phyloP scores from a whole-genome alignment of 208 protist species.

The Crithidia sp. region DNA sequence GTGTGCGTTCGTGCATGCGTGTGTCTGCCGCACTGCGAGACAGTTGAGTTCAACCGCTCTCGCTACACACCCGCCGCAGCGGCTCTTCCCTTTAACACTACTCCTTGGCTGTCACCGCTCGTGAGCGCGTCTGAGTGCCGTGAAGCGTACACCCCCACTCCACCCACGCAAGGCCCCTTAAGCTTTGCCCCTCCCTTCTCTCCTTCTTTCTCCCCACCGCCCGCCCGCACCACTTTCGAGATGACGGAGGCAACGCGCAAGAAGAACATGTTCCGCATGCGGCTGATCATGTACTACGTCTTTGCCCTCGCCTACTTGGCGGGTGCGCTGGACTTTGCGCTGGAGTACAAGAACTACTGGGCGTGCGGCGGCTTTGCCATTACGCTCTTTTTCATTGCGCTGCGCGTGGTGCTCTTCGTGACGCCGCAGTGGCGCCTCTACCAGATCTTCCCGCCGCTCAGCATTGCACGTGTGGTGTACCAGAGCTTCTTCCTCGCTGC shows the following conservation, averaged over 20 bases:
- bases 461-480: slow-evolving; percentile 39
- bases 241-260: slow-evolving; percentile 24
- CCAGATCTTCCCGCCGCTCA: slow-evolving; percentile 46
- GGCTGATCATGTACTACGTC: slow-evolving; percentile 45
- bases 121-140: too few relatives aligned
- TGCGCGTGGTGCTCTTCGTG: slow-evolving; percentile 40
- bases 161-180: too few relatives aligned
- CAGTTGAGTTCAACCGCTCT: too few relatives aligned
- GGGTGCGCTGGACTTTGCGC: slow-evolving; percentile 47
- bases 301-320: slow-evolving; percentile 55
- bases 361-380: slow-evolving; percentile 64
- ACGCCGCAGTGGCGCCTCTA: slow-evolving; percentile 47
- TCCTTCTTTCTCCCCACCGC: not conserved
- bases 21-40: too few relatives aligned
- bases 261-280: slow-evolving; percentile 11
- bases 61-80: too few relatives aligned
- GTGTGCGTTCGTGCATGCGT: too few relatives aligned
- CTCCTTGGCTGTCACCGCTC: too few relatives aligned
- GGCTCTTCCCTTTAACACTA: too few relatives aligned
- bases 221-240: not conserved
- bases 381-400: slow-evolving; percentile 50
- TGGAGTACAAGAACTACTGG: slow-evolving; percentile 69
- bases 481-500: slow-evolving; percentile 46
- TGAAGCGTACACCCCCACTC: too few relatives aligned
- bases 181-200: not conserved